Conservation (phyloP, 352 stramenopile species). For the Phytophthora boehmeriae region DNA sequence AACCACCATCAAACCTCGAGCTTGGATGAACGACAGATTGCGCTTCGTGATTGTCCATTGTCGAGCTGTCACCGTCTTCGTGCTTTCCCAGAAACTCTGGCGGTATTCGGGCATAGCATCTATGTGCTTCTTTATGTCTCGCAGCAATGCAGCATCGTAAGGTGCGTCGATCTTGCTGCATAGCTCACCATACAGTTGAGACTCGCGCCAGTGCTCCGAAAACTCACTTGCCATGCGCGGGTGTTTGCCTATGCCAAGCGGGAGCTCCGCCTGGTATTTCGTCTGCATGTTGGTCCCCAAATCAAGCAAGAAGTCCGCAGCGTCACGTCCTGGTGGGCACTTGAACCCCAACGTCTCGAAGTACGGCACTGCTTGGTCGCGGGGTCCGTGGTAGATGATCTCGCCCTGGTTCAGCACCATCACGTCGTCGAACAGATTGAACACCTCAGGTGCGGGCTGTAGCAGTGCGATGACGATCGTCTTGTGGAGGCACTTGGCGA, state of each 20-base stretch:
- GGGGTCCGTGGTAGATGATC: slow-evolving; percentile 66
- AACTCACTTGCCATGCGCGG: slow-evolving; percentile 33
- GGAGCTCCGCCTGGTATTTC: slow-evolving; percentile 36
- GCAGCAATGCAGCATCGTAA: slow-evolving; percentile 14
- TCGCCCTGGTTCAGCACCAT: slow-evolving; percentile 64
- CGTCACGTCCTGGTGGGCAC: slow-evolving; percentile 47
- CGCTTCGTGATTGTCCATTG: slow-evolving; percentile 55
- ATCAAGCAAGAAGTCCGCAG: slow-evolving; percentile 61
- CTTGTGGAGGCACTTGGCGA: slow-evolving; percentile 46
- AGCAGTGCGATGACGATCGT: slow-evolving; percentile 64
- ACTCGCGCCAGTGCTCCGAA: slow-evolving; percentile 22
- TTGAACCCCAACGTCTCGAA: slow-evolving; percentile 45
- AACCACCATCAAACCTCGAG: slow-evolving; percentile 40
- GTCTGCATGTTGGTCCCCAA: slow-evolving; percentile 47
- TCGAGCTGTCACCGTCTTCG: slow-evolving; percentile 30
- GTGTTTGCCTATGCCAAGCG: slow-evolving; percentile 11
- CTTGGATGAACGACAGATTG: slow-evolving; percentile 42
- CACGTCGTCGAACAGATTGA: slow-evolving; percentile 63
- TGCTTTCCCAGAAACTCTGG: slow-evolving; percentile 35
- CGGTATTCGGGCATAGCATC: slow-evolving; percentile 52
- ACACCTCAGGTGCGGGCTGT: slow-evolving; percentile 61
- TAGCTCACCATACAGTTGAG: slow-evolving; percentile 7
- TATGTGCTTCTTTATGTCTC: slow-evolving; percentile 73
- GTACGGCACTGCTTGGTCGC: slow-evolving; percentile 38
- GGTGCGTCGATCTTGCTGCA: slow-evolving; percentile 11